Evolutionary conservation across 805 yeast genomes (phyloP).

Genomic region (Grigorovia transvaalensis): DNA sequence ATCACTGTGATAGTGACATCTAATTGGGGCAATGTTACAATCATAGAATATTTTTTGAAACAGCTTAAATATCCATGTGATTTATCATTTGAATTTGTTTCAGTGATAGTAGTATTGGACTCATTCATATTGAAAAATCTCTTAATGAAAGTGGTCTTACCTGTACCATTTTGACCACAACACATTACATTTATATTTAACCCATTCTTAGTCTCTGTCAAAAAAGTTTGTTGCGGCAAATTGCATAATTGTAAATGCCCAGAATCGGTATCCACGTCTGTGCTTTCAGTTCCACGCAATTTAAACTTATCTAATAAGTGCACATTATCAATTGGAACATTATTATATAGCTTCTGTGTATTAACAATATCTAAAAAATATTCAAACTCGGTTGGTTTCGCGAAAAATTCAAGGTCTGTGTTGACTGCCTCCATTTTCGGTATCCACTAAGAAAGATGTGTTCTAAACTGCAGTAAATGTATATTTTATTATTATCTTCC

Average conservation of each 20-base stretch:
- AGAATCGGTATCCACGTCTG: constrained; percentile 17
- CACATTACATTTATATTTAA: constrained; percentile 72
- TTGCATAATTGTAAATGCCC: constrained; percentile 22
- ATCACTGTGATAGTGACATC: constrained; percentile 37
- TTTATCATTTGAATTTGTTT: not conserved
- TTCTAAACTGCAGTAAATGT: too few species aligned
- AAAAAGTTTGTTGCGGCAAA: constrained; percentile 7
- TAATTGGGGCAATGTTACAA: constrained; percentile 19
- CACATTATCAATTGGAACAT: not conserved
- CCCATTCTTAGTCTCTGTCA: constrained; percentile 39
- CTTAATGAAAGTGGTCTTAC: constrained; percentile 73
- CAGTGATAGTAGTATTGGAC: not conserved
- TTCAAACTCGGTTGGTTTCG: not conserved
- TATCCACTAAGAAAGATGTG: too few species aligned
- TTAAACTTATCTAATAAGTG: too few species aligned
- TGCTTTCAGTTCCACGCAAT: not conserved
- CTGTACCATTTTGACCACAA: constrained; percentile 80
- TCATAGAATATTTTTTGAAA: constrained; percentile 1
- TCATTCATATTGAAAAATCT: constrained; percentile 52
- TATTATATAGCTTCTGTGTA: not conserved
- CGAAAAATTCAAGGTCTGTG: not conserved
- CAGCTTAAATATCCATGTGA: too few species aligned
- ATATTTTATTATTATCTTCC: too few species aligned
- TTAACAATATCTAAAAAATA: too few species aligned
- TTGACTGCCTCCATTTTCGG: not conserved